Conservation (phyloP, 495 filamentous ascomycete species). For the Penicillium pancosmium region DNA sequence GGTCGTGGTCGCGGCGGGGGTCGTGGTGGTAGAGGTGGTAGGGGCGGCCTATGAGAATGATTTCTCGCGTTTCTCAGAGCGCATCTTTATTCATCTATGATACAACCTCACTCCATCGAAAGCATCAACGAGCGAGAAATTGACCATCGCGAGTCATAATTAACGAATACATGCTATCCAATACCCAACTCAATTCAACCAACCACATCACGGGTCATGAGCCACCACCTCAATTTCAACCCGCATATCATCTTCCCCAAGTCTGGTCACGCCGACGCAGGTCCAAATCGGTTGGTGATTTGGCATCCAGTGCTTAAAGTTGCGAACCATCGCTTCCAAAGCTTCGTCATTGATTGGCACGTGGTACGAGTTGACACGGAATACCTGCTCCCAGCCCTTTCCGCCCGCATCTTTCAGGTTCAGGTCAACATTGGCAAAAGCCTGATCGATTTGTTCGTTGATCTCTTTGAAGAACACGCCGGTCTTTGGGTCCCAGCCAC, state of each 20-base stretch:
- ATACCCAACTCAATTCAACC: background rate
- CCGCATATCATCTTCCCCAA: conserved; percentile 52
- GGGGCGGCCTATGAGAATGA: conserved; percentile 10
- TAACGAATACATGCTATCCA: conserved; percentile 7
- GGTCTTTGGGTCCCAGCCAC: conserved; percentile 53
- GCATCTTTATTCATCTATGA: background rate
- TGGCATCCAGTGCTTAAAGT: conserved; percentile 53
- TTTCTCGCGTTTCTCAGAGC: background rate
- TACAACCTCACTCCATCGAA: background rate
- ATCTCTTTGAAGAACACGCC: conserved; percentile 39
- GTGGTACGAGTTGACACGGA: conserved; percentile 51
- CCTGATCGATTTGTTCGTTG: conserved; percentile 53
- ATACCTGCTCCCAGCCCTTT: conserved; percentile 61
- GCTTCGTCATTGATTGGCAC: conserved; percentile 43
- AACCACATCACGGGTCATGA: conserved; percentile 26
- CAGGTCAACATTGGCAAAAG: conserved; percentile 56
- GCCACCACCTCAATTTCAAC: conserved; percentile 61
- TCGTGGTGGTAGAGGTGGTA: conserved; percentile 1
- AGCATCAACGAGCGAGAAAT: background rate
- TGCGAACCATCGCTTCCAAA: conserved; percentile 43
- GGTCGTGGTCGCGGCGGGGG: background rate
- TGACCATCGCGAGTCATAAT: background rate
- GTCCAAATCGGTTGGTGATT: conserved; percentile 55
- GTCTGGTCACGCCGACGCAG: conserved; percentile 43
- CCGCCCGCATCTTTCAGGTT: conserved; percentile 53